Conservation (phyloP, 2,329 filamentous ascomycete species). For the Bertia moriformis region DNA sequence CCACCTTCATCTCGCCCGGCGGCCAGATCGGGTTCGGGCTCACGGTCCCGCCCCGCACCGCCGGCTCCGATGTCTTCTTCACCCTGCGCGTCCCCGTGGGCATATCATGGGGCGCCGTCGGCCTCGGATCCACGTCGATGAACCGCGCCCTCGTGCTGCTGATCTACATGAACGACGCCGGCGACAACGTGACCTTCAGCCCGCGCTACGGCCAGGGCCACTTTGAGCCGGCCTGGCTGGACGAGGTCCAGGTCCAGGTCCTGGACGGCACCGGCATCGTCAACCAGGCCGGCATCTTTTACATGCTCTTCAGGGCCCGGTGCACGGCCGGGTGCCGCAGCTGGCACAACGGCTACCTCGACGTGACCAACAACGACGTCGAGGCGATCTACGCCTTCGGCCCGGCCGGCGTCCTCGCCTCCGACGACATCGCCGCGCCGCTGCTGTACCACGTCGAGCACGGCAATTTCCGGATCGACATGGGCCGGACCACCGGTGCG, state of each 20-base stretch:
- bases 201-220: conserved; percentile 33
- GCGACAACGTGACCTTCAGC: conserved; percentile 37
- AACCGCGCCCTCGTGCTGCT: conserved; percentile 35
- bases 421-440: conserved; percentile 23
- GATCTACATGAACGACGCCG: conserved; percentile 30
- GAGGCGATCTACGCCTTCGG: conserved; percentile 42
- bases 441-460: conserved; percentile 36
- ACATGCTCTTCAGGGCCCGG: conserved; percentile 30
- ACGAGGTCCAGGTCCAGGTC: conserved; percentile 24
- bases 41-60: conserved; percentile 28
- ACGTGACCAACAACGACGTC: conserved; percentile 29
- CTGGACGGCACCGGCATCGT: conserved; percentile 30
- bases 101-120: conserved; percentile 36
- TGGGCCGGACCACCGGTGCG: conserved; percentile 31
- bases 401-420: conserved; percentile 24
- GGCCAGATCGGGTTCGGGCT: conserved; percentile 31
- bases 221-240: conserved; percentile 32
- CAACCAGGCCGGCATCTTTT: conserved; percentile 21
- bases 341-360: conserved; percentile 32
- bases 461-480: conserved; percentile 39
- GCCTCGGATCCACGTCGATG: conserved; percentile 36
- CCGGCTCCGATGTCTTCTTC: conserved; percentile 33
- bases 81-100: conserved; percentile 29
- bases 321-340: conserved; percentile 33
- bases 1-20: conserved; percentile 27